Conservation (phyloP, 495 filamentous ascomycete species). For the Xylaria intraflava region DNA sequence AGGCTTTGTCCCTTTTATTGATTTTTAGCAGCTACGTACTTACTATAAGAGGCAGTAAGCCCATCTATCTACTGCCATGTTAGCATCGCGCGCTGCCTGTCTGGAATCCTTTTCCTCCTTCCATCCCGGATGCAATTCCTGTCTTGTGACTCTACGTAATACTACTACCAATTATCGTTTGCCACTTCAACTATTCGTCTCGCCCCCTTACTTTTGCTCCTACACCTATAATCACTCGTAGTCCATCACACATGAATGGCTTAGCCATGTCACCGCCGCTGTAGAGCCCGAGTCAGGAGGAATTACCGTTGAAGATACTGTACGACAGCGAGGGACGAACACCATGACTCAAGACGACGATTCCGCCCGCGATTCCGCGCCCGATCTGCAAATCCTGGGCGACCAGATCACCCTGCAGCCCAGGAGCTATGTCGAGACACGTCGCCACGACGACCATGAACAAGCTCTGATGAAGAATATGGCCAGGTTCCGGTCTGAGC, state of each 20-base stretch:
- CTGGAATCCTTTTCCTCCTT: too few species aligned
- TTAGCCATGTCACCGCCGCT: constrained; percentile 5
- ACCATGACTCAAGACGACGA: constrained; percentile 32
- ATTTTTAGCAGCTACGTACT: too few species aligned
- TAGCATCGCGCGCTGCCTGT: too few species aligned
- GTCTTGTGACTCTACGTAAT: too few species aligned
- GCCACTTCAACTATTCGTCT: too few species aligned
- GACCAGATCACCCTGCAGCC: constrained; percentile 74
- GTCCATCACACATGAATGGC: neutral
- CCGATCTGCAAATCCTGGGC: constrained; percentile 77
- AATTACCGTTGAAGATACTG: too few species aligned
- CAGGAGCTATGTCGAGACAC: constrained; percentile 57
- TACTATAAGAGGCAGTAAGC: too few species aligned
- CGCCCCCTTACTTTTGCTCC: too few species aligned
- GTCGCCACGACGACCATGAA: constrained; percentile 43
- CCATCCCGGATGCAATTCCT: too few species aligned
- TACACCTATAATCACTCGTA: neutral
- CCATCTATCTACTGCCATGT: too few species aligned
- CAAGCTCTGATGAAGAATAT: constrained; percentile 72
- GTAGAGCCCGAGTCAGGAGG: neutral
- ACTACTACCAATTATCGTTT: too few species aligned
- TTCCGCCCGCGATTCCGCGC: constrained; percentile 50
- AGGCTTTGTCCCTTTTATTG: too few species aligned
- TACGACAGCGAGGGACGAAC: neutral
- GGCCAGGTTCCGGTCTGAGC: constrained; percentile 62